These are phyloP conservation scores for Sphaerulina populicola DNA, from an alignment of 2,329 filamentous ascomycete genomes.

Conservation along the genomic window DNA sequence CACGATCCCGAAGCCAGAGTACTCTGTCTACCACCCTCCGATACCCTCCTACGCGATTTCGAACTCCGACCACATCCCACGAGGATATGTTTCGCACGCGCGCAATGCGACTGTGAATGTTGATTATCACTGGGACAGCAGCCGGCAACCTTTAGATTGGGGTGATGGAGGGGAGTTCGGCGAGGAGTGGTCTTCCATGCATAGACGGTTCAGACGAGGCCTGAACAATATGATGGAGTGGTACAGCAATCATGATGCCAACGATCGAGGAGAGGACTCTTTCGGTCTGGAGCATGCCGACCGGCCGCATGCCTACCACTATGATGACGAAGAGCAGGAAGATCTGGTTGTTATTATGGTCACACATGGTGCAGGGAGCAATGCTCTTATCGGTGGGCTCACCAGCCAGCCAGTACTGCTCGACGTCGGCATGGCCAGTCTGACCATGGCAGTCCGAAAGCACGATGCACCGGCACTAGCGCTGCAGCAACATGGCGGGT, in stretches of 20 bases:
- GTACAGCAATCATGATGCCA: conserved; percentile 52
- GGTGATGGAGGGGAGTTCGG: conserved; percentile 79
- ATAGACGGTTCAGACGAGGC: conserved; percentile 75
- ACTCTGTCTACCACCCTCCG: conserved; percentile 59
- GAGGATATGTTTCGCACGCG: conserved; percentile 82
- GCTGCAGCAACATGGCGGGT: background rate
- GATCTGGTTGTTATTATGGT: conserved; percentile 80
- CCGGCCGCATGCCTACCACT: conserved; percentile 28
- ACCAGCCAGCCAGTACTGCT: conserved; percentile 85
- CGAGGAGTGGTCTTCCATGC: conserved; percentile 95
- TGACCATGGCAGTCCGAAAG: conserved; percentile 75
- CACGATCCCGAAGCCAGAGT: conserved; percentile 27
- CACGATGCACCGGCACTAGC: conserved; percentile 25
- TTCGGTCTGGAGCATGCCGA: conserved; percentile 32
- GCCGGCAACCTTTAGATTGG: conserved; percentile 68
- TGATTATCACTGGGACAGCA: conserved; percentile 97
- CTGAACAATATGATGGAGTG: conserved; percentile 72
- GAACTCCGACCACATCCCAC: conserved; percentile 68
- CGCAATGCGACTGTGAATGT: conserved; percentile 75
- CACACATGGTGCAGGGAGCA: conserved; percentile 92
- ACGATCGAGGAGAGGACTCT: conserved; percentile 30
- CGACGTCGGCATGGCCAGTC: conserved; percentile 79
- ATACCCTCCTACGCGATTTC: conserved; percentile 77
- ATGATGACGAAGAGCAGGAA: conserved; percentile 53
- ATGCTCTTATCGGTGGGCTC: conserved; percentile 84